These are phyloP conservation scores for Yamadazyma insecticola DNA, from an alignment of 805 yeast species.

Conservation along the genomic window DNA sequence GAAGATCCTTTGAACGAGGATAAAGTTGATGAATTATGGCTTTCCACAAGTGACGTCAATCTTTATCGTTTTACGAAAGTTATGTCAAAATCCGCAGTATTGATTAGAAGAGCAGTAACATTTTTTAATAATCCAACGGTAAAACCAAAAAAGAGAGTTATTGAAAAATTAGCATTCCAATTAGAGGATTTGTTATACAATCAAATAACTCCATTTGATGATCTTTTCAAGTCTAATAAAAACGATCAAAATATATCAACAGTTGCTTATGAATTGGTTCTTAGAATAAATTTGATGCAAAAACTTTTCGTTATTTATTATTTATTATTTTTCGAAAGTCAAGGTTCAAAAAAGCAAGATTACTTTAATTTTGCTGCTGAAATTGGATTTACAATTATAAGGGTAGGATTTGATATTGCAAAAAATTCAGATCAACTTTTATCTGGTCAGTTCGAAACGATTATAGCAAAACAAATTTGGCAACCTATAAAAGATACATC, in stretches of 20 bases:
- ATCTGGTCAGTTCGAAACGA: neutral
- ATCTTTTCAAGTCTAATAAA: neutral
- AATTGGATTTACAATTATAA: neutral
- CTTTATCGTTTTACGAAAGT: neutral
- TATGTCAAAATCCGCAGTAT: neutral
- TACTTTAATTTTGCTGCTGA: neutral
- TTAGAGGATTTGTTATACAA: conserved; percentile 1
- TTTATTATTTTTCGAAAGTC: neutral
- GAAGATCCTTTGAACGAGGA: neutral
- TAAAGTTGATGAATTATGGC: neutral
- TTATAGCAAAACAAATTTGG: conserved; percentile 2
- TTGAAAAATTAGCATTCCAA: neutral
- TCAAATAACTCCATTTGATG: neutral
- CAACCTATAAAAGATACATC: neutral
- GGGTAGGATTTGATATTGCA: neutral
- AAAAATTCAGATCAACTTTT: neutral
- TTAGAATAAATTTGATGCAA: neutral
- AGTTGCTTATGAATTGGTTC: neutral
- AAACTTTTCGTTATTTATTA: conserved; percentile 1
- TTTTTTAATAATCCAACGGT: neutral
- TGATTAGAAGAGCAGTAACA: neutral
- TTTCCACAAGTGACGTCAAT: conserved; percentile 1
- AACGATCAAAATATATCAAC: neutral
- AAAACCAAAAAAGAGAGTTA: neutral
- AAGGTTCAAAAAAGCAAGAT: neutral